Percentiles rank a stretch among this genome's conserved stretches.
phyloP scores from a whole-genome alignment of 129 eudicot genomes.

The Dittrichia graveolens region DNA sequence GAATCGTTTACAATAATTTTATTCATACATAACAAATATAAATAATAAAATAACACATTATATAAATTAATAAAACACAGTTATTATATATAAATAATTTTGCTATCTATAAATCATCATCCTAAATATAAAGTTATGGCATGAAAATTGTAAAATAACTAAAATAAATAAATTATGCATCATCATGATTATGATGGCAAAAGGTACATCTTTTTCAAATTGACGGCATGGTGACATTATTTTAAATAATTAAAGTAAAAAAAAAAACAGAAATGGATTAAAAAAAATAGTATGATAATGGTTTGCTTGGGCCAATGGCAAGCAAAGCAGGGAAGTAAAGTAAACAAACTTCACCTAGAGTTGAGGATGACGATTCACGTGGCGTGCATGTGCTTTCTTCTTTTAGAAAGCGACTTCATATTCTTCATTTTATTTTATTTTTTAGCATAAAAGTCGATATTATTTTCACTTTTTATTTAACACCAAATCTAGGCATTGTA shows the following conservation, averaged over 20 bases:
- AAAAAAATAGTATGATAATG: constrained; percentile 13
- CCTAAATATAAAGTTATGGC: neutral
- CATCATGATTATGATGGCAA: constrained; percentile 8
- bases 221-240: constrained; percentile 16
- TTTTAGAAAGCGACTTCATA: constrained; percentile 33
- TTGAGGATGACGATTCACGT: constrained; percentile 26
- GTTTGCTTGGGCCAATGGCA: constrained; percentile 32
- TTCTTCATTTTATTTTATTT: neutral
- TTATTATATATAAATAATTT: too few species aligned
- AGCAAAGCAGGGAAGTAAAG: constrained; percentile 26
- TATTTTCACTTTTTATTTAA: neutral
- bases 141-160: neutral
- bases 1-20: too few species aligned
- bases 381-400: constrained; percentile 32
- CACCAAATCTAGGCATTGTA: too few species aligned
- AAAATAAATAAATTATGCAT: neutral
- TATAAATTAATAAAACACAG: too few species aligned
- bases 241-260: neutral
- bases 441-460: neutral
- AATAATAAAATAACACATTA: too few species aligned
- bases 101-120: too few species aligned
- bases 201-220: constrained; percentile 20
- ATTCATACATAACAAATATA: too few species aligned
- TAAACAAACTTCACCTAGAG: constrained; percentile 17
- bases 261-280: constrained; percentile 15